Percentiles rank a stretch among this genome's conserved stretches.
phyloP scores from a whole-genome alignment of 768 basidiomycete genomes.

The Pholiota microspora region DNA sequence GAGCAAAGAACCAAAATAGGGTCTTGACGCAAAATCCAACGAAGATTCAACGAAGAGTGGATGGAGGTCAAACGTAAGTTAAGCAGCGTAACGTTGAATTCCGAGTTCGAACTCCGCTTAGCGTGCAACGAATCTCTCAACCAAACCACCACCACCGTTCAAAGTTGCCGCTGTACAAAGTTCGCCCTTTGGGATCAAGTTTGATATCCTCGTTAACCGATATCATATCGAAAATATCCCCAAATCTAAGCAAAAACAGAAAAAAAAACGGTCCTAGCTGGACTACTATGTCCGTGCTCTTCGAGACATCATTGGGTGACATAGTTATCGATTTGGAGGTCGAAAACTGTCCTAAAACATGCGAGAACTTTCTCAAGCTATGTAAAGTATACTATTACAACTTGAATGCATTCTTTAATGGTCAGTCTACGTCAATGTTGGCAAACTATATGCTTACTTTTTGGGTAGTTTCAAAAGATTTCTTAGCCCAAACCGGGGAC shows the following conservation, averaged over 20 bases:
- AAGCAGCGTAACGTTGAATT: no score
- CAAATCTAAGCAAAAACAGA: background rate
- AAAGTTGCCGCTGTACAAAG: no score
- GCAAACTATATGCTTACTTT: background rate
- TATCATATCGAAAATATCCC: no score
- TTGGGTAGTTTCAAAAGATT: constrained; percentile 87
- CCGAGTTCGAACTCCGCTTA: no score
- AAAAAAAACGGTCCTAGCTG: background rate
- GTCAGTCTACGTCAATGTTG: constrained; percentile 40
- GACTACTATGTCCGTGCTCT: constrained; percentile 88
- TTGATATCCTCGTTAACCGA: no score
- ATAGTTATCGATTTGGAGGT: constrained; percentile 95
- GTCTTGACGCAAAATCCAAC: no score
- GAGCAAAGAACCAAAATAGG: no score
- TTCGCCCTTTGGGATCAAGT: no score
- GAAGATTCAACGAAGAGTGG: no score
- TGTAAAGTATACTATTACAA: constrained; percentile 98
- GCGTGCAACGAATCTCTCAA: no score
- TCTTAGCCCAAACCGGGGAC: constrained; percentile 95
- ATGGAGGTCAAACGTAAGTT: no score
- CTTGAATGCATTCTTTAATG: constrained; percentile 97
- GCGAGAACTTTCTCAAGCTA: constrained; percentile 95
- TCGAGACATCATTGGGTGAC: constrained; percentile 97
- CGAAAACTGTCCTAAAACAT: constrained; percentile 85
- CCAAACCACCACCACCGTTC: no score